Conservation (phyloP, 106 monocot species). For the Acanthochlamys bracteata region DNA sequence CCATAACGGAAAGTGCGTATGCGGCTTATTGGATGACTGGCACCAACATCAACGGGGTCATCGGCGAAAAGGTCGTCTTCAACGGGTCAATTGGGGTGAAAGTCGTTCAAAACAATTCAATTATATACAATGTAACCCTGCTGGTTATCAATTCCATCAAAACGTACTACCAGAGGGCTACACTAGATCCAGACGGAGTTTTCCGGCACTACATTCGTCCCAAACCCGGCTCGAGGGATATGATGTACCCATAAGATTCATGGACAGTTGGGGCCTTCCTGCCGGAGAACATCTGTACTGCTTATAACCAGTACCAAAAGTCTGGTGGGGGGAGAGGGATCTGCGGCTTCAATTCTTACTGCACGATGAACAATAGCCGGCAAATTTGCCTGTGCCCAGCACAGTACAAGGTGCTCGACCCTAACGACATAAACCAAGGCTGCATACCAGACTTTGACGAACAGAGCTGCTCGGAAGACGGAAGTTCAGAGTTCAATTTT, state of each 20-base stretch:
- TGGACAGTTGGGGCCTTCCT: not conserved
- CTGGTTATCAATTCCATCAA: not conserved
- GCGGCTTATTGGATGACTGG: conserved; percentile 6
- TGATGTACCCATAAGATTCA: too few species aligned
- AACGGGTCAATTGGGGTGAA: not conserved
- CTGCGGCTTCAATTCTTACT: conserved; percentile 11
- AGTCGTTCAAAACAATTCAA: not conserved
- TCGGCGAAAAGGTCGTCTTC: not conserved
- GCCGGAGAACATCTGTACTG: not conserved
- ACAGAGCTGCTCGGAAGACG: not conserved
- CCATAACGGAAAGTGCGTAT: not conserved
- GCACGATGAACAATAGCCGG: not conserved
- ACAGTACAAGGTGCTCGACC: not conserved
- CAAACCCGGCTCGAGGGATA: not conserved
- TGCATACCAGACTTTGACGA: conserved; percentile 8
- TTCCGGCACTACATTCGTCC: conserved; percentile 10
- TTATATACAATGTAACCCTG: not conserved
- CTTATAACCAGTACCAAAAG: not conserved
- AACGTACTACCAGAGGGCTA: conserved; percentile 1
- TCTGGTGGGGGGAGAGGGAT: conserved; percentile 7
- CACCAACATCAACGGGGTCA: not conserved
- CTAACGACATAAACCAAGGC: not conserved
- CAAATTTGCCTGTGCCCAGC: not conserved
- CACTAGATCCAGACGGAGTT: conserved; percentile 11
- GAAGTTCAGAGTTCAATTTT: not conserved